These are phyloP conservation scores for Physaria fendleri DNA, from an alignment of 345 rosid genomes.

Conservation along the genomic window DNA sequence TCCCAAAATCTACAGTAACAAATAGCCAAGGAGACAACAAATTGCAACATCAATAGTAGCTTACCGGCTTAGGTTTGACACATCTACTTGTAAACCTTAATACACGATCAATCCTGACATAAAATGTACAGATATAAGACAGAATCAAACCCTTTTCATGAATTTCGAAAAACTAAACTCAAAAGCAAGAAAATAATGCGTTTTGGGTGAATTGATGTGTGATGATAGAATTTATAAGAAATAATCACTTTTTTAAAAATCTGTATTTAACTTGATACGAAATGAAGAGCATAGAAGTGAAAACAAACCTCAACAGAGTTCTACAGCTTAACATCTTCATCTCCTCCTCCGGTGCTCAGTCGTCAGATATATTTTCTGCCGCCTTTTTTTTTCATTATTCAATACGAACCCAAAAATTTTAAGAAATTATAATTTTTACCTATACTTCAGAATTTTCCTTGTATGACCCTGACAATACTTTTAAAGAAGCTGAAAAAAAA, in stretches of 20 bases:
- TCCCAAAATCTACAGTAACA: neutral
- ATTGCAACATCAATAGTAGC: conserved; percentile 6
- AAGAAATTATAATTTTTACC: neutral
- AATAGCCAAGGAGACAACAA: neutral
- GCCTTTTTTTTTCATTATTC: neutral
- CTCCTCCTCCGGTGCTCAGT: conserved; percentile 10
- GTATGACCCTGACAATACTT: conserved; percentile 3
- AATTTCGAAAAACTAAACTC: neutral
- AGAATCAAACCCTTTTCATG: neutral
- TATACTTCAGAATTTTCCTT: neutral
- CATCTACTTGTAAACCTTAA: conserved; percentile 29
- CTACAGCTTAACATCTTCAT: conserved; percentile 18
- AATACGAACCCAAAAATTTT: neutral
- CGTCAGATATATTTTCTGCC: neutral
- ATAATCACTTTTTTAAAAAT: neutral
- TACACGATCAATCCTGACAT: conserved; percentile 39
- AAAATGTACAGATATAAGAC: neutral
- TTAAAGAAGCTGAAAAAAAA: too few species aligned
- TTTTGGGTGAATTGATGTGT: neutral
- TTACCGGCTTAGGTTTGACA: conserved; percentile 30
- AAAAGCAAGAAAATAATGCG: neutral
- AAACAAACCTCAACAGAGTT: conserved; percentile 21
- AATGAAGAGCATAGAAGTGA: neutral
- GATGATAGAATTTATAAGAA: neutral
- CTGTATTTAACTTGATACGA: neutral